Evolutionary conservation across 1,284 basidiomycete species (phyloP).

Genomic region (Hortiboletus rubellus): DNA sequence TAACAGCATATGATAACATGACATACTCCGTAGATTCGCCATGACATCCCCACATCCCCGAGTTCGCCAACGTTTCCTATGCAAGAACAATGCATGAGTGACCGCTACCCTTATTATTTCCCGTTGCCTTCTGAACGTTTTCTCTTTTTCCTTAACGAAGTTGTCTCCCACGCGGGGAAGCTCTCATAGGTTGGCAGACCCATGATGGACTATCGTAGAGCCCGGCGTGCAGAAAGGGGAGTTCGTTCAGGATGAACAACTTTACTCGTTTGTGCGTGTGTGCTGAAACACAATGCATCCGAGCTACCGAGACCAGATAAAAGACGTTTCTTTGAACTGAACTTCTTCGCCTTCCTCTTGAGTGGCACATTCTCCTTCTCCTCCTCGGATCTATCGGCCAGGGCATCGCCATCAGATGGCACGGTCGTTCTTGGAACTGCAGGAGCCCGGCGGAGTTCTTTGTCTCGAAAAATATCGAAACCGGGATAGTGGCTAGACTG

Average conservation of each 20-base stretch:
- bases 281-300: constrained; percentile 19
- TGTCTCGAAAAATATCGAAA: constrained; percentile 61
- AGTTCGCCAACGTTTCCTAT: background rate
- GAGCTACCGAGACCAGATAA: constrained; percentile 13
- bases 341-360: constrained; percentile 44
- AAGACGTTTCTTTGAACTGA: constrained; percentile 28
- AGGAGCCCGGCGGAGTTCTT: constrained; percentile 36
- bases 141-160: background rate
- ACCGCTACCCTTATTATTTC: background rate
- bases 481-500: constrained; percentile 73
- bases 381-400: constrained; percentile 29
- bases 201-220: constrained; percentile 20
- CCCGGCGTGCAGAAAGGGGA: constrained; percentile 19
- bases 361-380: constrained; percentile 61
- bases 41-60: constrained; percentile 8
- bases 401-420: constrained; percentile 15
- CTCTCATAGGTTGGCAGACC: background rate
- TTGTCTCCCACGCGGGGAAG: background rate
- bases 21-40: constrained; percentile 23
- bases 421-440: background rate
- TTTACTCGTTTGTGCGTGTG: constrained; percentile 13
- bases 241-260: constrained; percentile 10
- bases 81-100: constrained; percentile 6
- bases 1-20: constrained; percentile 35
- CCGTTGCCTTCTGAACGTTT: background rate